phyloP scores from a whole-genome alignment of 2,329 filamentous ascomycete species.

The Trichoderma atroviride region DNA sequence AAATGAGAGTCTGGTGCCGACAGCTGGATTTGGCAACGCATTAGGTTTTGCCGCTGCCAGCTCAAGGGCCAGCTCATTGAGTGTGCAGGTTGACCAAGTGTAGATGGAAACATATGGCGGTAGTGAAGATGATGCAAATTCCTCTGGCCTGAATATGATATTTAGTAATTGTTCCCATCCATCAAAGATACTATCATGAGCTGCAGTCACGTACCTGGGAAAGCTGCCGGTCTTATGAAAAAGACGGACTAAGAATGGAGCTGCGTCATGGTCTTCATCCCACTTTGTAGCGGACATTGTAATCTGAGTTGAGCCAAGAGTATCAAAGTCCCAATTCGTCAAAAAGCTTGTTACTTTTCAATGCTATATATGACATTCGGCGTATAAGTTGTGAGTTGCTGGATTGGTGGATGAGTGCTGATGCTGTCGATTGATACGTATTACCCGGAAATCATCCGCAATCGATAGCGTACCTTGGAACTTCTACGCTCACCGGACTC shows the following conservation, averaged over 20 bases:
- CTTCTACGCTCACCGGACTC: slow-evolving; percentile 8
- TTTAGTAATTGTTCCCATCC: background rate
- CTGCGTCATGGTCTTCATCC: slow-evolving; percentile 64
- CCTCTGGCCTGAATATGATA: slow-evolving; percentile 60
- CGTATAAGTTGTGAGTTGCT: background rate
- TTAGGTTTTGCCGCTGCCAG: slow-evolving; percentile 67
- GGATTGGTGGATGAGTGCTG: background rate
- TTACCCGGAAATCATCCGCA: slow-evolving; percentile 36
- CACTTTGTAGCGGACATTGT: background rate
- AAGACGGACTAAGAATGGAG: slow-evolving; percentile 82
- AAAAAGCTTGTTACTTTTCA: background rate
- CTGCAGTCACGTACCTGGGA: slow-evolving; percentile 57
- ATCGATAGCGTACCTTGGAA: slow-evolving; percentile 31
- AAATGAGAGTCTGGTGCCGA: slow-evolving; percentile 85
- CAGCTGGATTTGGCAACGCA: slow-evolving; percentile 70
- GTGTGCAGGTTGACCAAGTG: slow-evolving; percentile 80
- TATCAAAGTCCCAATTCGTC: background rate
- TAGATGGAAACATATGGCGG: slow-evolving; percentile 77
- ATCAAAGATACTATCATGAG: background rate
- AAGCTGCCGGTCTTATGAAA: slow-evolving; percentile 78
- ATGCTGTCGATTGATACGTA: slow-evolving; percentile 5
- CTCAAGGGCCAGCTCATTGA: slow-evolving; percentile 78
- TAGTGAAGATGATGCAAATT: slow-evolving; percentile 64
- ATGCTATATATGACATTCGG: background rate
- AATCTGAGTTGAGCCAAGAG: background rate